phyloP scores from a whole-genome alignment of 805 yeast species.

The Scheffersomyces ergatensis region DNA sequence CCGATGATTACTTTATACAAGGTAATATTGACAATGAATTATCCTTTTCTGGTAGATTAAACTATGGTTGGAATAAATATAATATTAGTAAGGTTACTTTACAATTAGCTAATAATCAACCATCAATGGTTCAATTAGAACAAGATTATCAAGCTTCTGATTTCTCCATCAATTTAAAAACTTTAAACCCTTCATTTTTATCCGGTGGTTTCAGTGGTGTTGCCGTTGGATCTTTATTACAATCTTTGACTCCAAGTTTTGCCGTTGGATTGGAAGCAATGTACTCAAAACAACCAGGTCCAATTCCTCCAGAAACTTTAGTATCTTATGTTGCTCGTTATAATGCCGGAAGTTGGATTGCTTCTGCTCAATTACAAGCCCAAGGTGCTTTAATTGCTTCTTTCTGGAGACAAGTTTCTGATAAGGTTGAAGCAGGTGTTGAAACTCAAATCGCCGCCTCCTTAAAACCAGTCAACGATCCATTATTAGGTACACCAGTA shows the following conservation, averaged over 20 bases:
- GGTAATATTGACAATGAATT: conserved; percentile 88
- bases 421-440: conserved; percentile 91
- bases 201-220: conserved; percentile 80
- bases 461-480: conserved; percentile 70
- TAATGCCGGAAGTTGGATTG: conserved; percentile 86
- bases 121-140: conserved; percentile 91
- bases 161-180: conserved; percentile 83
- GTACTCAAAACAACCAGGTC: conserved; percentile 69
- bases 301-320: conserved; percentile 84
- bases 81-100: conserved; percentile 80
- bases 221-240: conserved; percentile 86
- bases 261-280: conserved; percentile 91
- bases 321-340: conserved; percentile 89
- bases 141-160: conserved; percentile 93
- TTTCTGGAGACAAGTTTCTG: conserved; percentile 91
- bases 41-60: conserved; percentile 82
- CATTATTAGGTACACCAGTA: conserved; percentile 73
- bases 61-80: conserved; percentile 84
- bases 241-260: conserved; percentile 78
- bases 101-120: conserved; percentile 87
- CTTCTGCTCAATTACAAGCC: conserved; percentile 89
- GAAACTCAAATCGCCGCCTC: conserved; percentile 81
- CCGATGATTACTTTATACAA: conserved; percentile 81
- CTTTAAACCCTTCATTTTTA: conserved; percentile 81
- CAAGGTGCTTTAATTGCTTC: conserved; percentile 87